Percentiles rank a stretch among this genome's conserved stretches.
Conservation (phyloP, 2,329 filamentous ascomycete genomes). For the Hypoxylon sp. region DNA sequence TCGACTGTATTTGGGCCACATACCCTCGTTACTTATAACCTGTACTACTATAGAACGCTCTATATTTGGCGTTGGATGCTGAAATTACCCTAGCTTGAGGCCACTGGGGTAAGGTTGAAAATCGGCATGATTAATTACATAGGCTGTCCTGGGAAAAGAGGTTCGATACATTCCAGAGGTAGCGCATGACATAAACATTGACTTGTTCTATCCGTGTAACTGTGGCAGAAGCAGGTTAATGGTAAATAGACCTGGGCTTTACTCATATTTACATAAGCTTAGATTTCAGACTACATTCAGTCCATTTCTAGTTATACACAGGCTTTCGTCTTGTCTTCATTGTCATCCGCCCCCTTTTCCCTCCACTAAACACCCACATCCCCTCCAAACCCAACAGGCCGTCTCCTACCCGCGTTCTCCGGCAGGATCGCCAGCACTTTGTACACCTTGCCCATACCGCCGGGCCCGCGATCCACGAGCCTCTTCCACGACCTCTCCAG, state of each 20-base stretch:
- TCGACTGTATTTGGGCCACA: conserved; percentile 31
- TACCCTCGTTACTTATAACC: conserved; percentile 30
- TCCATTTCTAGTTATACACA: neutral
- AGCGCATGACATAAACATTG: conserved; percentile 25
- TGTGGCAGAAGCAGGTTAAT: neutral
- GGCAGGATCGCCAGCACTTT: conserved; percentile 93
- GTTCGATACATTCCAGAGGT: conserved; percentile 17
- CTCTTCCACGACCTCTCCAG: conserved; percentile 82
- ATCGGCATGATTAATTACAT: conserved; percentile 21
- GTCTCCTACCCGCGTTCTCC: conserved; percentile 76
- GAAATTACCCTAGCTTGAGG: conserved; percentile 23
- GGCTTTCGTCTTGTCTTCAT: neutral
- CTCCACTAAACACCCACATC: conserved; percentile 56
- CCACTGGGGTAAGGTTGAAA: conserved; percentile 10
- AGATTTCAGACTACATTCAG: neutral
- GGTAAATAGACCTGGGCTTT: too few species aligned
- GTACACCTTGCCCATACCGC: conserved; percentile 94
- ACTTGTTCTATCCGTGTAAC: conserved; percentile 2
- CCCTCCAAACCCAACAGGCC: conserved; percentile 93
- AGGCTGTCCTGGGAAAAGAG: conserved; percentile 14
- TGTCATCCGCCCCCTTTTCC: neutral
- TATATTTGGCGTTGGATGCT: conserved; percentile 44
- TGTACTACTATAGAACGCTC: conserved; percentile 45
- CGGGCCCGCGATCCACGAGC: conserved; percentile 82
- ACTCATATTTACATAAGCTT: neutral